A percentile compares a stretch with the other conserved stretches of the same genome.
Conservation (phyloP, 768 basidiomycete species). For the Pilatotrama ljubarskyi region DNA sequence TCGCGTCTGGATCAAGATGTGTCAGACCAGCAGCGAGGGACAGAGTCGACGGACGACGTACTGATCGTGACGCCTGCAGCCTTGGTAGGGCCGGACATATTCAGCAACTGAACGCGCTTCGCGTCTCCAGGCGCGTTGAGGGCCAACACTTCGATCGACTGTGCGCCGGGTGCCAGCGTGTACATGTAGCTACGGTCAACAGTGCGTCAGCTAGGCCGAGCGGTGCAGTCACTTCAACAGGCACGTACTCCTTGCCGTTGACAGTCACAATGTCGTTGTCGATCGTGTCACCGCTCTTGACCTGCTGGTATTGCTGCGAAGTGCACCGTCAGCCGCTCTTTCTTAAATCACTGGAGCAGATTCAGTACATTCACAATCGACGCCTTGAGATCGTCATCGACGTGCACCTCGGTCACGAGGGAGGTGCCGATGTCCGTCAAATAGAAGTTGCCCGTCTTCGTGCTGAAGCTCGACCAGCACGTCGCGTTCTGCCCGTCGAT, state of each 20-base stretch:
- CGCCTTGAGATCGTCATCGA: slow-evolving; percentile 46
- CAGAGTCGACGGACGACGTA: background rate
- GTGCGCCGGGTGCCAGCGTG: slow-evolving; percentile 23
- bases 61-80: slow-evolving; percentile 21
- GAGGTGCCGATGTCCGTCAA: slow-evolving; percentile 31
- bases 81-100: slow-evolving; percentile 15
- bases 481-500: slow-evolving; percentile 32
- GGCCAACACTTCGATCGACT: slow-evolving; percentile 24
- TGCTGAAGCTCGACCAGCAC: slow-evolving; percentile 34
- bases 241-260: slow-evolving; percentile 23
- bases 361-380: slow-evolving; percentile 43
- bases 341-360: too few relatives aligned
- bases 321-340: background rate
- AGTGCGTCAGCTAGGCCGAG: background rate
- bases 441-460: slow-evolving; percentile 35
- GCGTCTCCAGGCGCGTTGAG: slow-evolving; percentile 25
- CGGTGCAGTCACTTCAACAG: background rate
- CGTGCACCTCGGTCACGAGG: slow-evolving; percentile 44
- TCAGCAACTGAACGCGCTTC: slow-evolving; percentile 14
- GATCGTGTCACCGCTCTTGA: slow-evolving; percentile 18
- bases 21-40: background rate
- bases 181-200: slow-evolving; percentile 23
- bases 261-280: slow-evolving; percentile 26
- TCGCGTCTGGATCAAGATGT: background rate
- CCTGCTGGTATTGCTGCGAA: slow-evolving; percentile 26